Base-by-base conservation (phyloP, 352 stramenopile species). In the Aphanomyces stellatus region DNA sequence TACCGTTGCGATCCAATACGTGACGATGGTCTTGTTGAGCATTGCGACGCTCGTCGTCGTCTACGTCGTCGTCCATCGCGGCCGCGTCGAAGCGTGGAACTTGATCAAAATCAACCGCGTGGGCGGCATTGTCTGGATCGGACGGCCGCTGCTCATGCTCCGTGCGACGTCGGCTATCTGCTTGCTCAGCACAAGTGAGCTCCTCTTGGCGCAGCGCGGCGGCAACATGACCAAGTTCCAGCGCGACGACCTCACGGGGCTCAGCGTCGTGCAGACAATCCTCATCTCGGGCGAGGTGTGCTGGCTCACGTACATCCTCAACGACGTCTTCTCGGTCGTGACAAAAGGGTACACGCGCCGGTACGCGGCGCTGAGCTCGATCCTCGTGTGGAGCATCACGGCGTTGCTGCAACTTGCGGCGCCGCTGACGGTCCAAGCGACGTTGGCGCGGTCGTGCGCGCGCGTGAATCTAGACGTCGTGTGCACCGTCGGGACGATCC, bases 251-350 rank as follows among this genome's bases (percentile, higher is more conserved):
- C 25, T 51, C 42, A 51, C 42, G 13, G 19, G 25, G 42, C 25
- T 51, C 25, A 8, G 19, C 42, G 19, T 7, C 8, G n/a, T 51
- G 42, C 42, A 56, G 19, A 56, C 49, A 25, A 51, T 51, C 42
- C 7, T 51, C 19, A 27, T 65, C 25, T 37, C 57, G 7, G 43
- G 34, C 27, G 57, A 65, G n/a, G 57, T 41, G 15, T 42, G 28
- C 28, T 65, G 57, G 57, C 37, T 53, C 28, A 65, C 57, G 10
- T 55, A 65, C 15, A 41, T 65, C 11, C 3, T 55, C 25, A 42
- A 37, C 57, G 57, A 65, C 28, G 57, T 65, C 57, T 35, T 65
- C n/a, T 53, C 41, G 7, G 30, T 65, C 11, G 15, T 53, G 2
- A 51, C 57, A 15, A 37, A 51, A 22, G 42, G 42, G 8, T 51